Evolutionary conservation across 2,329 filamentous ascomycete genomes (phyloP).

Genomic region (Curvularia spicifera): DNA sequence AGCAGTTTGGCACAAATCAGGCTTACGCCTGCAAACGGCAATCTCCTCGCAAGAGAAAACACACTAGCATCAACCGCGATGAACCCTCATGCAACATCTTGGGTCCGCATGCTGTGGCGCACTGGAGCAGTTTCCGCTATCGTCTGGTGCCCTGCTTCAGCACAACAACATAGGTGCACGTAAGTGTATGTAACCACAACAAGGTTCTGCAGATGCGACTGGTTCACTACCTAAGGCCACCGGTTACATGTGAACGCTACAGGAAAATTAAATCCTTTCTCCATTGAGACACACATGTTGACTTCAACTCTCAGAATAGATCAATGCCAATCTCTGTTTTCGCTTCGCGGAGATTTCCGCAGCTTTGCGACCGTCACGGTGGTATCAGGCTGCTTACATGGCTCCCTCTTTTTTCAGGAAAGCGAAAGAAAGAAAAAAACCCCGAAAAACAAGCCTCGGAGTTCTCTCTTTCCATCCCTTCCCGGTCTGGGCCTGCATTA

Average conservation of each 20-base stretch:
- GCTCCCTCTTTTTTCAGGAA: not conserved
- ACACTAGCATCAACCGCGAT: not conserved
- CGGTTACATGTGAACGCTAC: conserved; percentile 1
- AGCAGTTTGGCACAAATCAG: not conserved
- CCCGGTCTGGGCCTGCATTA: conserved; percentile 21
- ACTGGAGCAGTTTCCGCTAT: not conserved
- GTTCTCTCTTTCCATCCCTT: not conserved
- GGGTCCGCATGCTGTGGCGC: conserved; percentile 3
- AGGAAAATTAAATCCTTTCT: not conserved
- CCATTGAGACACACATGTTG: not conserved
- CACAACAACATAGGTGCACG: conserved; percentile 2
- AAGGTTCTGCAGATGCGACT: not conserved
- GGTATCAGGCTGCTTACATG: not conserved
- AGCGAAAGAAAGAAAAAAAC: not conserved
- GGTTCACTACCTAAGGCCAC: not conserved
- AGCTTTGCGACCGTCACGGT: not conserved
- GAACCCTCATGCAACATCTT: not conserved
- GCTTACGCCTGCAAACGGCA: conserved; percentile 1
- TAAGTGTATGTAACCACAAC: not conserved
- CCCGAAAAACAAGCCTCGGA: not conserved
- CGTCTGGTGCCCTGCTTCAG: conserved; percentile 10
- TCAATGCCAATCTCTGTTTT: not conserved
- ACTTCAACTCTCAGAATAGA: not conserved
- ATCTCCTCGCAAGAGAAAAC: not conserved
- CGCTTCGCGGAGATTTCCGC: conserved; percentile 1